Conservation (phyloP, 257 asterid genomes). For the Anisodus tanguticus region DNA sequence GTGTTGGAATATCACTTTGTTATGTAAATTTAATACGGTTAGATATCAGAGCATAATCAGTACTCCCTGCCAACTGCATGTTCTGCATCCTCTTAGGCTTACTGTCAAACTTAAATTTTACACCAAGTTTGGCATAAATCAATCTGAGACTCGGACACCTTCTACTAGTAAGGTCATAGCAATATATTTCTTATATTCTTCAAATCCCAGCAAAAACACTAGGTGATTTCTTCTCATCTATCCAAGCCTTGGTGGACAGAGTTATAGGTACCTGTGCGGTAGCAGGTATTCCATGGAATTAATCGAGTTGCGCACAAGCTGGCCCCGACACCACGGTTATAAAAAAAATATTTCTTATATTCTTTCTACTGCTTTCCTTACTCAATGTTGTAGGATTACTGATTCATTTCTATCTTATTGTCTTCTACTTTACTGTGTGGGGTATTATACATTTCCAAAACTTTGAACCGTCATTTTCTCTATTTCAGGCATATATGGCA, state of each 20-base stretch:
- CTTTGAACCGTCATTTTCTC: constrained; percentile 23
- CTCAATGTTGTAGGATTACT: constrained; percentile 5
- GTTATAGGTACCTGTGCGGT: not conserved
- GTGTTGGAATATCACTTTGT: not conserved
- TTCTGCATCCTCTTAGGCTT: not conserved
- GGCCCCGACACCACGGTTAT: not conserved
- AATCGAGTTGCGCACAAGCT: not conserved
- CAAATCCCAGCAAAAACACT: not conserved
- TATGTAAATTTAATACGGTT: not conserved
- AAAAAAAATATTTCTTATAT: not conserved
- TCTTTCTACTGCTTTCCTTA: not conserved
- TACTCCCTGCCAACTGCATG: not conserved
- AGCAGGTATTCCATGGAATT: not conserved
- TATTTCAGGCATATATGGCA: constrained; percentile 52
- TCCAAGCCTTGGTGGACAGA: not conserved
- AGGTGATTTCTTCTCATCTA: not conserved
- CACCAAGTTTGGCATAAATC: not conserved
- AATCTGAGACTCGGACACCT: not conserved
- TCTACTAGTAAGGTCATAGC: not conserved
- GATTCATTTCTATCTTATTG: not conserved
- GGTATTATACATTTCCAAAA: not conserved
- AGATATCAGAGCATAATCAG: not conserved
- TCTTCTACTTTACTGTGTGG: not conserved
- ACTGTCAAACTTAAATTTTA: not conserved
- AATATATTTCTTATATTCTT: constrained; percentile 17